Conservation (phyloP, 2,329 filamentous ascomycete species). For the Torrubiella hemipterigena region DNA sequence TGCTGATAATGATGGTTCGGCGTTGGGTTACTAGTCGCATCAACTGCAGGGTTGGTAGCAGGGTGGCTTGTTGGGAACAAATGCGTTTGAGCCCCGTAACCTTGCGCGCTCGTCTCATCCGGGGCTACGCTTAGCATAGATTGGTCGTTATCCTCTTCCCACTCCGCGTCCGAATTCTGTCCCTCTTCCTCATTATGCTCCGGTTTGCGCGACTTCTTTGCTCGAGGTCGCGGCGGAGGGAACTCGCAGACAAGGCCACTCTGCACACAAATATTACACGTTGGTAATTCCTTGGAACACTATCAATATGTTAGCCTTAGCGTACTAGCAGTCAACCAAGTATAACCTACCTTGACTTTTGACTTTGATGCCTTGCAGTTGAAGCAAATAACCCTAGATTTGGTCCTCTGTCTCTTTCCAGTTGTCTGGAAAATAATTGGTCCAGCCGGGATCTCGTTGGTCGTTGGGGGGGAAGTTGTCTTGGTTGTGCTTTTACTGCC, state of each 20-base stretch:
- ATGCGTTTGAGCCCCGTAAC: too few species aligned
- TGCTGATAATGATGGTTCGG: too few species aligned
- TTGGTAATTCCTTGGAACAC: slow-evolving; percentile 28
- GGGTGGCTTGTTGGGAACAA: too few species aligned
- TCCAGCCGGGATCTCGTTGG: not conserved
- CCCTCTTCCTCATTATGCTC: slow-evolving; percentile 8
- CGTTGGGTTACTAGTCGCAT: too few species aligned
- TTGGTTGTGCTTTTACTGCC: slow-evolving; percentile 19
- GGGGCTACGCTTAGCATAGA: too few species aligned
- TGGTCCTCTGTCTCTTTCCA: slow-evolving; percentile 11
- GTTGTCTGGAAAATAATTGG: not conserved
- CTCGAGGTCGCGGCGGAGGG: slow-evolving; percentile 15
- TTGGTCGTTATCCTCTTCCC: too few species aligned
- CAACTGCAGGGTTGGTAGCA: too few species aligned
- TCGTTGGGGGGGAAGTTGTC: slow-evolving; percentile 12
- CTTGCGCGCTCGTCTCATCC: too few species aligned
- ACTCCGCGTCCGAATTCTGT: slow-evolving; percentile 9
- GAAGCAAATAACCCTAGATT: slow-evolving; percentile 23
- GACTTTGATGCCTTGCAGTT: slow-evolving; percentile 18
- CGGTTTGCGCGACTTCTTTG: slow-evolving; percentile 12
- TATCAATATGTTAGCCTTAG: slow-evolving; percentile 12
- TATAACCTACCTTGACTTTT: slow-evolving; percentile 24
- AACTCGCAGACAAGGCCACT: slow-evolving; percentile 24
- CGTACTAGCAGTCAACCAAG: not conserved
- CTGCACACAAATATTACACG: slow-evolving; percentile 24